phyloP scores from a whole-genome alignment of 169 alveolate genomes.

The Eimeria maxima region DNA sequence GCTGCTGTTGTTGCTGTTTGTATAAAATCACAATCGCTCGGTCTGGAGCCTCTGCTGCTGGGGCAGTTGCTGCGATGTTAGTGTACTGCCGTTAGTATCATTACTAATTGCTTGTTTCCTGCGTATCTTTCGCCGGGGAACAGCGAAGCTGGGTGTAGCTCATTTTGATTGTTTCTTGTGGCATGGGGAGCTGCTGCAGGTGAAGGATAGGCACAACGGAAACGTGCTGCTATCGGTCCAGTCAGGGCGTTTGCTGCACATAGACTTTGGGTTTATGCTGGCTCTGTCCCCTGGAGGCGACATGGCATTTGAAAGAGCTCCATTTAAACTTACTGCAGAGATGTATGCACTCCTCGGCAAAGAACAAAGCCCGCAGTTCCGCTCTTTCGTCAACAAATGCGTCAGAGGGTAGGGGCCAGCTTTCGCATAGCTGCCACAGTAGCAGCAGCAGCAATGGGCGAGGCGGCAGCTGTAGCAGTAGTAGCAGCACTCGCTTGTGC shows the following conservation, averaged over 20 bases:
- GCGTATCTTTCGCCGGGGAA: no score
- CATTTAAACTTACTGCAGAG: constrained; percentile 97
- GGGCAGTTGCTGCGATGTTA: no score
- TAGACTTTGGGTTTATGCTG: constrained; percentile 98
- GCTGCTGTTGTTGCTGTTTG: background rate
- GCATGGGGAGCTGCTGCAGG: constrained; percentile 84
- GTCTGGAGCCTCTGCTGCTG: no score
- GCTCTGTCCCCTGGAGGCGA: constrained; percentile 98
- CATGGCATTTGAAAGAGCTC: constrained; percentile 97
- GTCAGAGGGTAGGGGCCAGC: constrained; percentile 86
- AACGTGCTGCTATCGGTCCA: constrained; percentile 95
- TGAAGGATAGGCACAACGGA: constrained; percentile 98
- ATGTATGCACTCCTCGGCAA: constrained; percentile 97
- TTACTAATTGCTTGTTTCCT: no score
- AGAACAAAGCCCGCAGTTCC: constrained; percentile 81
- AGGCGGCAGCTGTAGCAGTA: background rate
- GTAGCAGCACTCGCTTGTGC: background rate
- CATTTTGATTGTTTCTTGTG: background rate
- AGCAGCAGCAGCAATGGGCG: background rate
- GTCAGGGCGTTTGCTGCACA: constrained; percentile 97
- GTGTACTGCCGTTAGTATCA: no score
- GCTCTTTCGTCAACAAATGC: constrained; percentile 82
- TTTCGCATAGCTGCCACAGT: constrained; percentile 87
- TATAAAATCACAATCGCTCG: no score
- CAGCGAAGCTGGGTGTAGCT: background rate